phyloP scores from a whole-genome alignment of 202 grass and related monocot species.

The Setaria viridis region DNA sequence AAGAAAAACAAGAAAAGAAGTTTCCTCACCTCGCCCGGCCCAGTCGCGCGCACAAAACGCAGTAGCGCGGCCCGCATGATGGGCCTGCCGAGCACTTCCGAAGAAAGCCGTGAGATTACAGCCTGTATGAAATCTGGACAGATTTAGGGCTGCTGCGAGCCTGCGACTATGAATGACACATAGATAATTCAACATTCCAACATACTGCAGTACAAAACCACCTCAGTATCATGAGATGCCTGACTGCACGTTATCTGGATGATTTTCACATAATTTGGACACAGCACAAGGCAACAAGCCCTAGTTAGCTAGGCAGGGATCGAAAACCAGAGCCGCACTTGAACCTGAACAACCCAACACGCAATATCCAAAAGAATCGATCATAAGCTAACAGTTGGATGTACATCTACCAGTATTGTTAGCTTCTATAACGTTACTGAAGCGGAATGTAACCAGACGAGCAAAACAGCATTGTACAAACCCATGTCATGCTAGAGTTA shows the following conservation, averaged over 20 bases:
- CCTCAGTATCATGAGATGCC: too few relatives aligned
- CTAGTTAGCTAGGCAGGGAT: background rate
- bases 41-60: too few relatives aligned
- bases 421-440: conserved; percentile 1
- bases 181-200: too few relatives aligned
- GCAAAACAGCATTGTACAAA: conserved; percentile 25
- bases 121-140: too few relatives aligned
- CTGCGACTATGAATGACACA: too few relatives aligned
- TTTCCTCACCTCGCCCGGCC: too few relatives aligned
- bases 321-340: background rate
- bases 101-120: too few relatives aligned
- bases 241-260: background rate
- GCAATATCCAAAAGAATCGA: background rate
- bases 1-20: too few relatives aligned
- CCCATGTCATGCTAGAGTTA: conserved; percentile 21
- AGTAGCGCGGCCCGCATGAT: too few relatives aligned
- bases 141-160: too few relatives aligned
- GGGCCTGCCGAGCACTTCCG: too few relatives aligned
- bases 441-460: background rate
- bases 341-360: background rate
- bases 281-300: background rate
- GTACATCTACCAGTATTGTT: conserved; percentile 31
- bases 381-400: conserved; percentile 8
- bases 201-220: too few relatives aligned
- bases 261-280: background rate